Evolutionary conservation across 345 rosid species (phyloP).

Genomic region (Arabidopsis suecica): DNA sequence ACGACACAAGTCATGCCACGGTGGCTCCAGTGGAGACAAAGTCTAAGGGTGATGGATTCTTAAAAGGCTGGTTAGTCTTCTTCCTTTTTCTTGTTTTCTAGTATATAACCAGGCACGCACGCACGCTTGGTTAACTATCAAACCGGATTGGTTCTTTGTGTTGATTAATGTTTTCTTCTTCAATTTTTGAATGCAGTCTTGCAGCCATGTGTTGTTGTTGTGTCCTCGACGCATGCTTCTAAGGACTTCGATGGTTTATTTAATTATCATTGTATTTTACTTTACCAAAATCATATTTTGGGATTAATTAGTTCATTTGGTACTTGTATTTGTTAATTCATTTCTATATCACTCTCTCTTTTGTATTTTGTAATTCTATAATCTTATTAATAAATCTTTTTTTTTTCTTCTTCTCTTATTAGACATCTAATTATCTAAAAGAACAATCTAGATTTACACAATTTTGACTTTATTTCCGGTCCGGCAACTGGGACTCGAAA

Average conservation of each 20-base stretch:
- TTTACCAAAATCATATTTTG: not conserved
- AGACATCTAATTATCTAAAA: too few relatives aligned
- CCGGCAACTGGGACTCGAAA: not conserved
- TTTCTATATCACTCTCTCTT: not conserved
- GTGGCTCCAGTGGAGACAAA: conserved; percentile 40
- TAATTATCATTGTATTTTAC: not conserved
- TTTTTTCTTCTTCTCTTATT: too few relatives aligned
- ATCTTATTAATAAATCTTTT: conserved; percentile 1
- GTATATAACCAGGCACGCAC: too few relatives aligned
- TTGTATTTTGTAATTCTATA: not conserved
- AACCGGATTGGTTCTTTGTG: conserved; percentile 8
- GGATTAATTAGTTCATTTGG: not conserved
- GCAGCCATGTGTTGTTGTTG: conserved; percentile 50
- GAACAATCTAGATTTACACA: not conserved
- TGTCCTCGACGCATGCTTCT: conserved; percentile 44
- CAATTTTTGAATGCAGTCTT: conserved; percentile 26
- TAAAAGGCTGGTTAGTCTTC: conserved; percentile 42
- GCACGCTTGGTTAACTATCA: not conserved
- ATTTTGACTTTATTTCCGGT: not conserved
- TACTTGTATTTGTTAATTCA: conserved; percentile 23
- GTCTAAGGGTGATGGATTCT: conserved; percentile 48
- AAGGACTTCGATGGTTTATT: conserved; percentile 17
- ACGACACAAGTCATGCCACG: conserved; percentile 31
- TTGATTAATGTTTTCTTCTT: too few relatives aligned
- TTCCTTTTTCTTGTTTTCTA: too few relatives aligned